phyloP scores from a whole-genome alignment of 1,139 yeast species.

The Debaryomycetaceae sp. region DNA sequence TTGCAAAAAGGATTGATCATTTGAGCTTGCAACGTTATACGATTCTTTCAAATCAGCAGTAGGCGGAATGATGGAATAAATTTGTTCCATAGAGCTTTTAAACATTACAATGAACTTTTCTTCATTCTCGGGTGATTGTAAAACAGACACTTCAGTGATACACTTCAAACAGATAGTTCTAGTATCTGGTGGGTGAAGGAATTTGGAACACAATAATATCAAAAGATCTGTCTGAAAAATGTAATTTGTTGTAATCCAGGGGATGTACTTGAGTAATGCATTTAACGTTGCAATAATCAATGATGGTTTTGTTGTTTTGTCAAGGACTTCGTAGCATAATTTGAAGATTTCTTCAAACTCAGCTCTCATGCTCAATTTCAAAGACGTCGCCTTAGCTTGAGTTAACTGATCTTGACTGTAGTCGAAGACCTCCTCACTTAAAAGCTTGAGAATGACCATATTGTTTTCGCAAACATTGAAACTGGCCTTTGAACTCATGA shows the following conservation, averaged over 20 bases:
- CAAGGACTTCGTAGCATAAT: constrained; percentile 88
- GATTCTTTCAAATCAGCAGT: constrained; percentile 69
- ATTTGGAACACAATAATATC: constrained; percentile 68
- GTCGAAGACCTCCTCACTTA: constrained; percentile 95
- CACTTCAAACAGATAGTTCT: constrained; percentile 86
- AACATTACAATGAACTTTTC: constrained; percentile 69
- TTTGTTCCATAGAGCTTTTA: constrained; percentile 68
- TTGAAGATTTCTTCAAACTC: constrained; percentile 93
- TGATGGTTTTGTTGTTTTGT: constrained; percentile 79
- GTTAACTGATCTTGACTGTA: constrained; percentile 94
- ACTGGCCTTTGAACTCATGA: constrained; percentile 77
- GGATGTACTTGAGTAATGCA: constrained; percentile 79
- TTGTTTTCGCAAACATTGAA: constrained; percentile 95
- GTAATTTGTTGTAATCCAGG: constrained; percentile 91
- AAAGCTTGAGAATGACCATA: constrained; percentile 83
- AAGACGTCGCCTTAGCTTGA: constrained; percentile 82
- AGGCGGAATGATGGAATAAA: constrained; percentile 70
- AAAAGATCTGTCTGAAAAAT: constrained; percentile 85
- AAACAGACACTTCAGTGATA: constrained; percentile 81
- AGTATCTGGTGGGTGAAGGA: constrained; percentile 74
- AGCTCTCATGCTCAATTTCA: constrained; percentile 79
- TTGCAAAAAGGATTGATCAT: constrained; percentile 91
- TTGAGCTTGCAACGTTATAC: constrained; percentile 71
- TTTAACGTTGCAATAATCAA: constrained; percentile 81
- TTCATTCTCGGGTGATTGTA: constrained; percentile 62